Base-by-base conservation (phyloP, 2,329 filamentous ascomycete species). In the Capronia coronata region DNA sequence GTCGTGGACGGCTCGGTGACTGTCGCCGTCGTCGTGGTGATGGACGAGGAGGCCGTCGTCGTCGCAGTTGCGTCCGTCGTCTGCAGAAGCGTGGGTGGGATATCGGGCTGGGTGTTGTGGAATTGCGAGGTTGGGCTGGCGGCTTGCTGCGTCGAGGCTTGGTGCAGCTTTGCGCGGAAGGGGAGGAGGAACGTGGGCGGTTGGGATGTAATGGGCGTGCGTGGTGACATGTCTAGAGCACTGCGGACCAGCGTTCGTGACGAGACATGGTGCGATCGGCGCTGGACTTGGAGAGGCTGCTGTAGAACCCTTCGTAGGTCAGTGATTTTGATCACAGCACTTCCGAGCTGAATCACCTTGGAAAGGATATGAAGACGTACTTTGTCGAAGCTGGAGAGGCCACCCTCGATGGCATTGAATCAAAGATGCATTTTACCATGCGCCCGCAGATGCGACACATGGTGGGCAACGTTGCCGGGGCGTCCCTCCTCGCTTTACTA, bases 161-260 rank as follows among this genome's bases (percentile, higher is more conserved):
- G 66, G 56, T 71, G 69, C 25, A 74, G 65, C 53, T 63, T 66
- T 59, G 68, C 68, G 61, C 69, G 68, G 40, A 59, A 49, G n/a
- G 60, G 61, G 37, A 64, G 58, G 46, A 62, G 58, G 46, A 55
- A 57, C 21, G 57, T 56, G 19, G 57, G 54, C 29, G 54, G 60
- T 27, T 44, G 43, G 5, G 34, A 18, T 5, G 8, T 9, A 5
- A 7, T 32, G 25, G 43, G 16, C 8, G 21, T 39, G 21, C 44
- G 49, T 18, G 51, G 25, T 10, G 52, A 48, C 4, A 53, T 51
- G 40, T 57, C 46, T 43, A 57, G 32, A 23, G 55, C 55, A 14
- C 46, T 46, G 14, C 40, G 51, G 41, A 57, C 49, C 29, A 51
- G 43, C 2, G 40, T 43, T 19, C 51, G 48, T 16, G 54, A 53